These are phyloP conservation scores for Flaveria linearis DNA, from an alignment of 129 eudicot genomes.

Conservation along the genomic window DNA sequence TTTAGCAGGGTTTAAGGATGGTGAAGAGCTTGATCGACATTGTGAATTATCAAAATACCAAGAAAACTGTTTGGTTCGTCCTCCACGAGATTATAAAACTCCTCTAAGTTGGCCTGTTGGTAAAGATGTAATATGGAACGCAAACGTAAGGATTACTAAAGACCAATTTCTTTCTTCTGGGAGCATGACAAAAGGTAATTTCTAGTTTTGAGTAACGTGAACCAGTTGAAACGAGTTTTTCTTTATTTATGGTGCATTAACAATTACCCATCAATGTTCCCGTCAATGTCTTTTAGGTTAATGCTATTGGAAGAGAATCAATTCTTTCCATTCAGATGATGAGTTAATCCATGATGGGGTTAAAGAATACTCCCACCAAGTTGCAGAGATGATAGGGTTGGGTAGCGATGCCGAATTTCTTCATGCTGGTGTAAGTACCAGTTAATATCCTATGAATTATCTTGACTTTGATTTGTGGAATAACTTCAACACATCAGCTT, in stretches of 20 bases:
- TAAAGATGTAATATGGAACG: constrained; percentile 92
- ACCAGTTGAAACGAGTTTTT: background rate
- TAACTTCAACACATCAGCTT: background rate
- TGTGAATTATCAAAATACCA: constrained; percentile 60
- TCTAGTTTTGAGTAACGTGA: constrained; percentile 5
- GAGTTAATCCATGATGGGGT: constrained; percentile 85
- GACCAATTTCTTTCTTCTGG: constrained; percentile 96
- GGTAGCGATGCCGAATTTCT: constrained; percentile 71
- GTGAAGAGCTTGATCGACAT: constrained; percentile 95
- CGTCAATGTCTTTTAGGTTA: constrained; percentile 43
- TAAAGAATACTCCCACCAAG: constrained; percentile 81
- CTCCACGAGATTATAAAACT: constrained; percentile 91
- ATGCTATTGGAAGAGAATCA: constrained; percentile 96
- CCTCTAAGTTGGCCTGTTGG: constrained; percentile 93
- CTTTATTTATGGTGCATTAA: constrained; percentile 7
- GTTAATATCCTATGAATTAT: background rate
- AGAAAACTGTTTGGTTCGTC: constrained; percentile 79
- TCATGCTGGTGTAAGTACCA: constrained; percentile 78
- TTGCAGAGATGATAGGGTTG: constrained; percentile 89
- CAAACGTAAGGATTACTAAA: constrained; percentile 84
- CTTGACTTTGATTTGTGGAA: background rate
- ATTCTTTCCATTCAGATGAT: constrained; percentile 87
- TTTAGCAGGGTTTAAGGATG: constrained; percentile 63
- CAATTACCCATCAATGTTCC: background rate
- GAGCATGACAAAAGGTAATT: constrained; percentile 91